Evolutionary conservation across 805 yeast species (phyloP).

Genomic region (Cyberlindnera veronae): DNA sequence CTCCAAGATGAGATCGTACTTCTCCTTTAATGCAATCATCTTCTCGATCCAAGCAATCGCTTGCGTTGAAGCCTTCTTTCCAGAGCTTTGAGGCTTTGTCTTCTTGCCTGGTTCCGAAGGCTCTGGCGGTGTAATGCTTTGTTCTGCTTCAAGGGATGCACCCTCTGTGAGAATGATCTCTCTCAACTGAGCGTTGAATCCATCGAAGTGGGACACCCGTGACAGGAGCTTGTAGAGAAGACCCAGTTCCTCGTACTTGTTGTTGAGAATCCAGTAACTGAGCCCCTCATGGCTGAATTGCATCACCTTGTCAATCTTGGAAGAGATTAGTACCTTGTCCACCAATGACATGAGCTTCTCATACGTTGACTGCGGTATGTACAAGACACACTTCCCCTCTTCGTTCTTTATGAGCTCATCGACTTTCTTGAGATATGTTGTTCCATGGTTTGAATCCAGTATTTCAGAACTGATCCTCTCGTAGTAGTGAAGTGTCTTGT

Average conservation of each 20-base stretch:
- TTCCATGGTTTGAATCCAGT: conserved; percentile 43
- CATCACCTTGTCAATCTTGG: conserved; percentile 55
- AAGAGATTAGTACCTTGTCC: conserved; percentile 55
- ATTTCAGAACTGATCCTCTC: conserved; percentile 41
- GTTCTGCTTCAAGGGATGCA: conserved; percentile 16
- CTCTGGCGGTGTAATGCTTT: not conserved
- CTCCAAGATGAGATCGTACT: conserved; percentile 46
- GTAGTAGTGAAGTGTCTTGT: conserved; percentile 55
- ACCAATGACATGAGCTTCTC: conserved; percentile 54
- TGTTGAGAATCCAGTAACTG: conserved; percentile 49
- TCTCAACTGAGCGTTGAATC: conserved; percentile 46
- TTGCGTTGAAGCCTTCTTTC: conserved; percentile 35
- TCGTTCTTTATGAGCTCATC: conserved; percentile 59
- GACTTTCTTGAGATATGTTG: conserved; percentile 50
- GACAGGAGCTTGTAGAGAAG: conserved; percentile 47
- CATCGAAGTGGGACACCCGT: conserved; percentile 52
- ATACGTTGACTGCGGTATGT: conserved; percentile 50
- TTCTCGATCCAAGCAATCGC: conserved; percentile 70
- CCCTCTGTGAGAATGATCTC: conserved; percentile 49
- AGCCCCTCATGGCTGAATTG: conserved; percentile 53
- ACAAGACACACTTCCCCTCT: conserved; percentile 49
- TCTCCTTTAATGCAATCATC: conserved; percentile 48
- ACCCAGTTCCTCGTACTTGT: conserved; percentile 40
- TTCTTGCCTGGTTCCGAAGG: conserved; percentile 1
- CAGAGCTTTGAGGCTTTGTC: conserved; percentile 15